These are phyloP conservation scores for Larix sibirica DNA, from an alignment of 83 land plant genomes.

Conservation along the genomic window DNA sequence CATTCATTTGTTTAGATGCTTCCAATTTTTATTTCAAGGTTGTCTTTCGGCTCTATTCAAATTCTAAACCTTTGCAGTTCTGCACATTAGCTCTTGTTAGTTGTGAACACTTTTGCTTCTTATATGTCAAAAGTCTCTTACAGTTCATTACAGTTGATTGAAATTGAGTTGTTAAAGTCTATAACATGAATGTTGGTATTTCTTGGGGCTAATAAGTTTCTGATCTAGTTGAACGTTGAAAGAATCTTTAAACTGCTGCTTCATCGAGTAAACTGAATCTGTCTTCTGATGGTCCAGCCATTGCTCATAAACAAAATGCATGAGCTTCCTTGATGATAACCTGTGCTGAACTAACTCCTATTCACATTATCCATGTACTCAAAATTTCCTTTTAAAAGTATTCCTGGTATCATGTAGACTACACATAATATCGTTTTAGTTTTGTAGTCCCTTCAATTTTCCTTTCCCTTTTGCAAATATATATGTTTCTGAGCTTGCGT, in stretches of 20 bases:
- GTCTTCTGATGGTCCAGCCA: no score
- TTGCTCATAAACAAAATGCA: no score
- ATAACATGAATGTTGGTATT: background rate
- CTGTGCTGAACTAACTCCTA: no score
- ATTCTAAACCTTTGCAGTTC: background rate
- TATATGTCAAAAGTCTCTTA: background rate
- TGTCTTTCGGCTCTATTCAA: no score
- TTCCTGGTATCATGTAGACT: background rate
- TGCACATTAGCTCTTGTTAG: background rate
- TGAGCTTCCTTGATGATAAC: no score
- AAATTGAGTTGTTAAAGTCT: background rate
- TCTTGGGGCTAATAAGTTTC: background rate
- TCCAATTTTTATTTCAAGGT: no score
- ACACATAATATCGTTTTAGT: background rate
- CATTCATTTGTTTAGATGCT: background rate
- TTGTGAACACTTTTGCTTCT: background rate
- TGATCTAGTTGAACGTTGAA: background rate
- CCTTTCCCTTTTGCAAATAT: background rate
- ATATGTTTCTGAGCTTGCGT: background rate
- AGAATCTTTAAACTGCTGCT: background rate
- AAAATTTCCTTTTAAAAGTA: background rate
- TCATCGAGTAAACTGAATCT: background rate
- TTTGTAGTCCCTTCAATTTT: background rate
- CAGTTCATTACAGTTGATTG: background rate
- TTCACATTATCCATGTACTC: background rate